These are phyloP conservation scores for Ceratobasidium sp. DNA, from an alignment of 1,284 basidiomycete species.

Conservation along the genomic window DNA sequence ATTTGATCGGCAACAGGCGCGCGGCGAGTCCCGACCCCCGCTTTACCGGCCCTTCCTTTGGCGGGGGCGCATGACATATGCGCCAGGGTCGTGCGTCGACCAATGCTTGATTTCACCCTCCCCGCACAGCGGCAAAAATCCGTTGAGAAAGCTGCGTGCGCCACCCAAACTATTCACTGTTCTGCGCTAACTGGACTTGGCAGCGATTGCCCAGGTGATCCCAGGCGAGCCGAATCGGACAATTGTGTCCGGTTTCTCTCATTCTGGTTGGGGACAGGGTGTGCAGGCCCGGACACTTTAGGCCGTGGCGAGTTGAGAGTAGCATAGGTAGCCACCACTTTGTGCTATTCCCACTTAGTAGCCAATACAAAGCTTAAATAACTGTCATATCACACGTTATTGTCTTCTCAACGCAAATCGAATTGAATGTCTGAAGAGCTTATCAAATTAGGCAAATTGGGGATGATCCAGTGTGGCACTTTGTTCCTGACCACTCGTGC, in stretches of 20 bases:
- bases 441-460: background rate
- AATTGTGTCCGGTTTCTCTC: conserved; percentile 3
- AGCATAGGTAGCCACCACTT: background rate
- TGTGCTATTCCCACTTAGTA: background rate
- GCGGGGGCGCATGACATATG: background rate
- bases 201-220: background rate
- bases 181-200: conserved; percentile 6
- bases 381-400: background rate
- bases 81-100: conserved; percentile 3
- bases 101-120: background rate
- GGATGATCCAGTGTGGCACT: background rate
- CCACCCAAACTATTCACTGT: background rate
- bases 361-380: background rate
- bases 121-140: conserved; percentile 1
- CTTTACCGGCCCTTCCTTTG: background rate
- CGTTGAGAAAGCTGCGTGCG: background rate
- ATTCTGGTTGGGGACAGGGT: background rate
- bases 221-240: background rate
- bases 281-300: background rate
- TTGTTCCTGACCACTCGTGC: background rate
- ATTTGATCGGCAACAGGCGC: background rate
- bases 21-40: background rate
- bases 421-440: background rate
- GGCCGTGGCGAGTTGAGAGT: background rate
- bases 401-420: background rate